A percentile compares a stretch with the other conserved stretches of the same genome.
Evolutionary conservation across 2,329 filamentous ascomycete genomes (phyloP).

Genomic region (Aureobasidium sp.): DNA sequence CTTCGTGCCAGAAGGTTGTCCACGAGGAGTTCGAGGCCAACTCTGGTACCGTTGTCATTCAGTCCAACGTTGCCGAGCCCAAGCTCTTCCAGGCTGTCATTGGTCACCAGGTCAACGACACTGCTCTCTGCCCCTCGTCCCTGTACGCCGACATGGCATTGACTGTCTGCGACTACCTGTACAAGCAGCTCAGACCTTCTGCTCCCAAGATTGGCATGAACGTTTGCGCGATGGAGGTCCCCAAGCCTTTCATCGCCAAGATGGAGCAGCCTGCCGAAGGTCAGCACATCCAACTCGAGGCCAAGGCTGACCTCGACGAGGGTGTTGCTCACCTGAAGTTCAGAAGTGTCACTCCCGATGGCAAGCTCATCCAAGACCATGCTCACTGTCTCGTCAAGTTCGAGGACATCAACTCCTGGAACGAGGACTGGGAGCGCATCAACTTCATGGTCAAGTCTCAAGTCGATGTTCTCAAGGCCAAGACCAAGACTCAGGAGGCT

Average conservation of each 20-base stretch:
- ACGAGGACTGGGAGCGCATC: constrained; percentile 59
- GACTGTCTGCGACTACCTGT: constrained; percentile 61
- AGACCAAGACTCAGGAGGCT: constrained; percentile 58
- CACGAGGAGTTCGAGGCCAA: constrained; percentile 57
- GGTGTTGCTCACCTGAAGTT: constrained; percentile 50
- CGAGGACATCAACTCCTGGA: constrained; percentile 54
- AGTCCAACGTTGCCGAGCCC: constrained; percentile 58
- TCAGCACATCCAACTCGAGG: constrained; percentile 56
- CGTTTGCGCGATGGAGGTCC: constrained; percentile 60
- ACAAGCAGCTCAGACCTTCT: constrained; percentile 55
- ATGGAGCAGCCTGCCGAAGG: constrained; percentile 41
- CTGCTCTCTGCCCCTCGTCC: constrained; percentile 58
- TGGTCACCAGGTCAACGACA: constrained; percentile 63
- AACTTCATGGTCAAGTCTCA: constrained; percentile 52
- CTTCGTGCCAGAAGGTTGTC: constrained; percentile 58
- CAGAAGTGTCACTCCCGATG: constrained; percentile 54
- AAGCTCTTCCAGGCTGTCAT: constrained; percentile 56
- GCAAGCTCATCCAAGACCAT: constrained; percentile 53
- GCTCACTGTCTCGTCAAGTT: constrained; percentile 56
- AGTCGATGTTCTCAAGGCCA: constrained; percentile 59
- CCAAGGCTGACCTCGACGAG: constrained; percentile 51
- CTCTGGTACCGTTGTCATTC: constrained; percentile 53
- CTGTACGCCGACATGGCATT: constrained; percentile 59
- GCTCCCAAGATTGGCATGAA: constrained; percentile 54
- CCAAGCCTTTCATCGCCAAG: constrained; percentile 60